These are phyloP conservation scores for Microstegium vimineum DNA, from an alignment of 176 grass and related monocot species.

Conservation along the genomic window DNA sequence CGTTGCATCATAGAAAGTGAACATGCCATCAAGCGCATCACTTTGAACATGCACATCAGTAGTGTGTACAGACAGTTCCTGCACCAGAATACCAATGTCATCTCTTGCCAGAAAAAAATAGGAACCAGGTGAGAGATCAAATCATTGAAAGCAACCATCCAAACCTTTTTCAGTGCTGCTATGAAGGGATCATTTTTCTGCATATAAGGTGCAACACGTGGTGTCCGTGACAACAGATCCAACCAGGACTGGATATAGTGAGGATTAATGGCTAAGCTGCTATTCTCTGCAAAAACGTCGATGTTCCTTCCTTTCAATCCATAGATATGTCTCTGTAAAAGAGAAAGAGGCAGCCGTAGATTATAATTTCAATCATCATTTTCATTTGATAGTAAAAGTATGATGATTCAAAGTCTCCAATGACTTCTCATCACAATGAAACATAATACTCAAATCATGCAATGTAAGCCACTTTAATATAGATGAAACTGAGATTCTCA, in stretches of 20 bases:
- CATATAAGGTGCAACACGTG: slow-evolving; percentile 90
- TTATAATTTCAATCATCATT: neutral
- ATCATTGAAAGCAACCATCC: neutral
- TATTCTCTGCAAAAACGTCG: slow-evolving; percentile 79
- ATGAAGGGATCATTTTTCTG: slow-evolving; percentile 87
- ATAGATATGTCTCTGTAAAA: slow-evolving; percentile 91
- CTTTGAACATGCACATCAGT: slow-evolving; percentile 81
- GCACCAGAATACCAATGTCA: slow-evolving; percentile 24
- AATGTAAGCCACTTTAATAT: neutral
- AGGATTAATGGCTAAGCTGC: slow-evolving; percentile 80
- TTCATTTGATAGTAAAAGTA: neutral
- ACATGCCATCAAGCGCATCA: slow-evolving; percentile 83
- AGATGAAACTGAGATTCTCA: neutral
- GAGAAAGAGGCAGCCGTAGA: neutral
- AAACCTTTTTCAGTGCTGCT: slow-evolving; percentile 72
- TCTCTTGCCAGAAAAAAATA: slow-evolving; percentile 13
- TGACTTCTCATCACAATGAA: neutral
- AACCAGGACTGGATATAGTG: slow-evolving; percentile 76
- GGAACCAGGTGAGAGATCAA: slow-evolving; percentile 1
- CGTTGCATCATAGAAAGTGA: slow-evolving; percentile 89
- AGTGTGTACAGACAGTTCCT: slow-evolving; percentile 88
- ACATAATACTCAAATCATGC: neutral
- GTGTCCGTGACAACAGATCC: slow-evolving; percentile 84
- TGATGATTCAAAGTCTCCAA: neutral
- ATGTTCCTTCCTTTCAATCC: slow-evolving; percentile 75